phyloP scores from a whole-genome alignment of 2,329 filamentous ascomycete species.

The Epichloe gansuensis region DNA sequence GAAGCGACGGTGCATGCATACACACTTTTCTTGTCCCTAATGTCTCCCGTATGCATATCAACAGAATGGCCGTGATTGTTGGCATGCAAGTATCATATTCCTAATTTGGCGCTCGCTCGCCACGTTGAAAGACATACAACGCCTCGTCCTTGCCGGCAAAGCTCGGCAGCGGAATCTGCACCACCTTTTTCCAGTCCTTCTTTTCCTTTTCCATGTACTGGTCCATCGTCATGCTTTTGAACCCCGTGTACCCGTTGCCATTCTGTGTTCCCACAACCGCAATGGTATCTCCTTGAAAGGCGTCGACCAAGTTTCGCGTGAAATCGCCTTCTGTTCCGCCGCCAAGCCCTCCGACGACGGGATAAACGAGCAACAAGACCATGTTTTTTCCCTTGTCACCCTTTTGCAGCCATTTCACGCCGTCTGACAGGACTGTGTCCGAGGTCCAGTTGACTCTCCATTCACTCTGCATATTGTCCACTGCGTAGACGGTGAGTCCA shows the following conservation, averaged over 20 bases:
- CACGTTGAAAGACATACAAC: conserved; percentile 50
- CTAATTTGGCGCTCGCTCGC: conserved; percentile 22
- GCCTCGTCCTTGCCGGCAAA: conserved; percentile 70
- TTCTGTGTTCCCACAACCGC: conserved; percentile 68
- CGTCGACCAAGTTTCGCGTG: conserved; percentile 46
- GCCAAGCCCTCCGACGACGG: conserved; percentile 53
- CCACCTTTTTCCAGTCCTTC: conserved; percentile 42
- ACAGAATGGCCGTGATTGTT: too few species aligned
- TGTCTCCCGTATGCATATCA: too few species aligned
- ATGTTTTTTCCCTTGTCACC: conserved; percentile 37
- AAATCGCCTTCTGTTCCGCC: conserved; percentile 50
- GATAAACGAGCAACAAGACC: conserved; percentile 60
- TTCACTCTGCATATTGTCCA: conserved; percentile 55
- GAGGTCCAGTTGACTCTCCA: conserved; percentile 58
- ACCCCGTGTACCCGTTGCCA: conserved; percentile 59
- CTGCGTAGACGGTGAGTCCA: conserved; percentile 39
- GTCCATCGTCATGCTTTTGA: conserved; percentile 49
- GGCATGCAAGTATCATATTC: background rate
- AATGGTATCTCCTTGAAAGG: conserved; percentile 50
- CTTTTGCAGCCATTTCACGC: conserved; percentile 41
- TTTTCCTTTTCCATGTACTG: conserved; percentile 51
- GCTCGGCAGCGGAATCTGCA: conserved; percentile 56
- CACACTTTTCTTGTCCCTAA: background rate
- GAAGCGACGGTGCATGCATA: too few species aligned
- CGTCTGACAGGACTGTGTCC: conserved; percentile 52